Evolutionary conservation across 2,329 filamentous ascomycete genomes (phyloP).

Genomic region (Venturia pyrina): DNA sequence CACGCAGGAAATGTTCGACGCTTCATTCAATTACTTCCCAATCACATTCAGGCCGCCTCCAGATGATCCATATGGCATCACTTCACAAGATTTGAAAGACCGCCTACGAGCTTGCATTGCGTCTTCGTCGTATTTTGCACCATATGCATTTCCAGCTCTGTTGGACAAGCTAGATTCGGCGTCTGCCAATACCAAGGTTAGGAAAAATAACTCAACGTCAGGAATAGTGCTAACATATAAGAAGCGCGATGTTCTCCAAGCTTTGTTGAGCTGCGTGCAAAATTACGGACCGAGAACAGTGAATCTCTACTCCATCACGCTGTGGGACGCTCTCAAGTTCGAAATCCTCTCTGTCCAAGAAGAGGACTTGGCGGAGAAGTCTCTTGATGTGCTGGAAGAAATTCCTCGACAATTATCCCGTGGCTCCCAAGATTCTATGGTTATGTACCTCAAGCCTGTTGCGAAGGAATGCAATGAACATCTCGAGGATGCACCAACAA

Average conservation of each 20-base stretch:
- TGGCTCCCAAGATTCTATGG: conserved; percentile 37
- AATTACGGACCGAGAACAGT: conserved; percentile 50
- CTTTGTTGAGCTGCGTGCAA: conserved; percentile 49
- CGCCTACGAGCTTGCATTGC: conserved; percentile 55
- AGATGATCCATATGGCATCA: conserved; percentile 60
- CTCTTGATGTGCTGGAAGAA: conserved; percentile 43
- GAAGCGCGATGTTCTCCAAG: conserved; percentile 53
- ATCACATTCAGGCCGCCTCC: conserved; percentile 61
- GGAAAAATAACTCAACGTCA: conserved; percentile 8
- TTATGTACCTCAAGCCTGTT: conserved; percentile 48
- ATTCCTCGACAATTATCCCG: conserved; percentile 47
- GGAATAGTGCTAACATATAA: conserved; percentile 11
- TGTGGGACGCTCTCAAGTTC: conserved; percentile 61
- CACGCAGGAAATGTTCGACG: conserved; percentile 50
- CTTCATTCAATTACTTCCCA: conserved; percentile 63
- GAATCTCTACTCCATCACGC: conserved; percentile 51
- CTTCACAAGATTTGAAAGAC: conserved; percentile 56
- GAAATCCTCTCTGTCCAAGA: conserved; percentile 59
- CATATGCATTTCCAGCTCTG: conserved; percentile 55
- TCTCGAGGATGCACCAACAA: conserved; percentile 57
- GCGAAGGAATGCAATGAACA: conserved; percentile 60
- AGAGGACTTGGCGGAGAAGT: conserved; percentile 52
- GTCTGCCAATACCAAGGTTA: conserved; percentile 55
- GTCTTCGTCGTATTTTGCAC: conserved; percentile 52
- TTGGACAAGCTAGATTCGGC: conserved; percentile 61